Percentiles rank a stretch among this genome's conserved stretches.
phyloP scores from a whole-genome alignment of 495 filamentous ascomycete genomes.

The Diplogelasinospora grovesii region DNA sequence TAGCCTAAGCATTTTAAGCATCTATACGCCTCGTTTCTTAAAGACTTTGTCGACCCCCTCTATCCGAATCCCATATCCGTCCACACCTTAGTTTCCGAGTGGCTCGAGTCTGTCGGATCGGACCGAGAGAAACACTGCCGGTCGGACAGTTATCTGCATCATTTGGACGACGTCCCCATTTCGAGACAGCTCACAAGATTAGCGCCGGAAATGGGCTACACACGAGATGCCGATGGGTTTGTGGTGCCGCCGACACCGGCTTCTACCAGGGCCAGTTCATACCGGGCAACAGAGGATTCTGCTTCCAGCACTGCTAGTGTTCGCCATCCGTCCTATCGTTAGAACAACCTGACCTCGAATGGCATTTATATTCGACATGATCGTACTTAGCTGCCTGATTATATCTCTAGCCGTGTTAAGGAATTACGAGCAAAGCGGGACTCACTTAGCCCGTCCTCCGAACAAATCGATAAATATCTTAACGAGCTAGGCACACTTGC shows the following conservation, averaged over 20 bases:
- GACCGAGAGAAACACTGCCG: constrained; percentile 23
- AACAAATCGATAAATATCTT: constrained; percentile 11
- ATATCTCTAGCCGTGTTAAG: constrained; percentile 12
- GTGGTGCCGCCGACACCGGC: constrained; percentile 18
- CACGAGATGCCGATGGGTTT: constrained; percentile 22
- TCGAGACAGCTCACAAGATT: constrained; percentile 23
- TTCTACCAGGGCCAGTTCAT: constrained; percentile 18
- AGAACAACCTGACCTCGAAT: constrained; percentile 13
- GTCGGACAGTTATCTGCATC: constrained; percentile 22
- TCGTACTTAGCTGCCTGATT: constrained; percentile 6
- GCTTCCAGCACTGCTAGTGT: constrained; percentile 8
- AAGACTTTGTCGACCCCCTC: constrained; percentile 22
- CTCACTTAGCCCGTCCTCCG: constrained; percentile 11
- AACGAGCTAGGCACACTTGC: background rate
- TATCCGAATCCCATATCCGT: constrained; percentile 14
- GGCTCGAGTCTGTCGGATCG: constrained; percentile 23
- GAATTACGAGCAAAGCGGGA: constrained; percentile 11
- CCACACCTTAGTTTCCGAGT: constrained; percentile 23
- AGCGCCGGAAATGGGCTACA: constrained; percentile 20
- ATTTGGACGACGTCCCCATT: constrained; percentile 17
- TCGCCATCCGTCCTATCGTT: constrained; percentile 13
- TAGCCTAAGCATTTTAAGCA: constrained; percentile 18
- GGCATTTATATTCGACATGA: constrained; percentile 12
- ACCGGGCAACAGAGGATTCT: constrained; percentile 9
- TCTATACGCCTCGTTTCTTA: constrained; percentile 24